phyloP scores from a whole-genome alignment of 768 basidiomycete genomes.

The Lyophyllum shimeji region DNA sequence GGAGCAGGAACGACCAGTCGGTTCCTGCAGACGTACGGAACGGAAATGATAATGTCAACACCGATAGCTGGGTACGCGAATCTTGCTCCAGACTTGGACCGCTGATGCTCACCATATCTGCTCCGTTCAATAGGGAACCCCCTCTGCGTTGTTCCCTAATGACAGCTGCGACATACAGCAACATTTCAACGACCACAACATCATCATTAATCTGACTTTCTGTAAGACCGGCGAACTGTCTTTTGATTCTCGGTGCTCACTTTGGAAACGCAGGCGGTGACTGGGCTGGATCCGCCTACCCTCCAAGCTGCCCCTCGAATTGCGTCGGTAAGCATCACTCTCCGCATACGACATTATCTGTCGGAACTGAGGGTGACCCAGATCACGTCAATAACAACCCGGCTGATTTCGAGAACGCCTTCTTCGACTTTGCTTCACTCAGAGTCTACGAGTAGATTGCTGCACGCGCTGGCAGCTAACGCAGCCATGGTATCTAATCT shows the following conservation, averaged over 20 bases:
- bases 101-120: background rate
- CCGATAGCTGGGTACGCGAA: slow-evolving; percentile 50
- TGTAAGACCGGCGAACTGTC: slow-evolving; percentile 24
- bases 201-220: slow-evolving; percentile 60
- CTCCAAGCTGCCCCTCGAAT: slow-evolving; percentile 52
- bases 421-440: slow-evolving; percentile 64
- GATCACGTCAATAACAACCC: slow-evolving; percentile 67
- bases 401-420: slow-evolving; percentile 56
- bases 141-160: slow-evolving; percentile 60
- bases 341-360: background rate
- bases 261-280: slow-evolving; percentile 37
- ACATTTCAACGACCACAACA: slow-evolving; percentile 57
- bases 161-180: slow-evolving; percentile 55
- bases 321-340: slow-evolving; percentile 50
- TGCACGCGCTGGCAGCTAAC: too few species aligned
- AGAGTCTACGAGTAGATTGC: slow-evolving; percentile 28
- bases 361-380: slow-evolving; percentile 16
- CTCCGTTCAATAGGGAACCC: slow-evolving; percentile 41
- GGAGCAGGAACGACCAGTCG: slow-evolving; percentile 49
- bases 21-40: slow-evolving; percentile 49
- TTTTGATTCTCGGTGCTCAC: background rate
- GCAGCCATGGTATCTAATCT: too few species aligned
- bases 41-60: slow-evolving; percentile 39
- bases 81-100: background rate
- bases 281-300: slow-evolving; percentile 57